Percentiles rank a stretch among this genome's conserved stretches.
Evolutionary conservation across 345 rosid genomes (phyloP).

Genomic region (Populus davidiana): DNA sequence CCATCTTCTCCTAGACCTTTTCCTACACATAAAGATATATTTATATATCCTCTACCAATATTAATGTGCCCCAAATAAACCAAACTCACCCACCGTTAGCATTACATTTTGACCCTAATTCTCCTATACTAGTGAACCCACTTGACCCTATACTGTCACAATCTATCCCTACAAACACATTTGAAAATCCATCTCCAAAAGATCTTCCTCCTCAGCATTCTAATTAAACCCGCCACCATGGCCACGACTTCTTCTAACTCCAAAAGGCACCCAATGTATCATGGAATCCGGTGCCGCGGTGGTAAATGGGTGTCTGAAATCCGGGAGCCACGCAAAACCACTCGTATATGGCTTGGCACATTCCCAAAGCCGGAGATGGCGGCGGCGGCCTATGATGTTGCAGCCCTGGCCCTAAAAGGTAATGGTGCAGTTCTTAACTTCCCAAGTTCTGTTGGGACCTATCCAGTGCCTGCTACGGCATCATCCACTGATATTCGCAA

Average conservation of each 20-base stretch:
- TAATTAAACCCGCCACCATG: background rate
- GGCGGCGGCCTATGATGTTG: slow-evolving; percentile 84
- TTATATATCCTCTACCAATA: background rate
- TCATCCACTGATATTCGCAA: slow-evolving; percentile 59
- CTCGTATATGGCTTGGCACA: slow-evolving; percentile 93
- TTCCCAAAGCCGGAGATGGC: slow-evolving; percentile 84
- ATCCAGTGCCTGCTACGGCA: slow-evolving; percentile 59
- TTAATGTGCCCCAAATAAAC: slow-evolving; percentile 24
- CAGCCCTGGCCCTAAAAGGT: slow-evolving; percentile 77
- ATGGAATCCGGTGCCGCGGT: slow-evolving; percentile 74
- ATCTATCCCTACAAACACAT: slow-evolving; percentile 20
- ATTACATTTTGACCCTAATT: slow-evolving; percentile 21
- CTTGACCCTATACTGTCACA: slow-evolving; percentile 17
- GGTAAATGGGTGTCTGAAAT: slow-evolving; percentile 93
- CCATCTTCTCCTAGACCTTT: background rate
- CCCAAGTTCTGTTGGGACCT: slow-evolving; percentile 45
- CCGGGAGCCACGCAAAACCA: slow-evolving; percentile 82
- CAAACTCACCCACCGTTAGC: slow-evolving; percentile 18
- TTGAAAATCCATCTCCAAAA: slow-evolving; percentile 27
- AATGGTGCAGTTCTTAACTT: slow-evolving; percentile 62
- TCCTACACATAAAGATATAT: background rate
- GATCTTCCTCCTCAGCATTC: background rate
- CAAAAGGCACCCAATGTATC: slow-evolving; percentile 47
- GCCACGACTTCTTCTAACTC: slow-evolving; percentile 21
- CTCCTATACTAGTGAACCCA: background rate